Percentiles rank a stretch among this genome's conserved stretches.
Conservation (phyloP, 1,139 yeast species). For the Schizosaccharomyces versatilis region DNA sequence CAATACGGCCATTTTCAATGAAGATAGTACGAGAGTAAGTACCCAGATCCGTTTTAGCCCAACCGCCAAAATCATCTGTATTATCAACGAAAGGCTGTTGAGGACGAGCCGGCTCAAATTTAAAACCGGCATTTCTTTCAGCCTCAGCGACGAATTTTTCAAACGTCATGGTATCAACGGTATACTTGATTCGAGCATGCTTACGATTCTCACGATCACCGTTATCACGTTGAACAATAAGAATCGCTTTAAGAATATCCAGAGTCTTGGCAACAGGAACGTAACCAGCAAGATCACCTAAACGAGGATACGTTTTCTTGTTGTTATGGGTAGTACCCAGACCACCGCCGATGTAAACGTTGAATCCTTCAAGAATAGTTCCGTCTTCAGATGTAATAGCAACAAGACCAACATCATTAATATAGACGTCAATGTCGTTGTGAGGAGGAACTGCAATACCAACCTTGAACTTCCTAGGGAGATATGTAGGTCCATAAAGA, state of each 20-base stretch:
- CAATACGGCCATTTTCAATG: constrained; percentile 92
- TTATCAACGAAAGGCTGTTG: constrained; percentile 44
- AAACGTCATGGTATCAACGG: constrained; percentile 77
- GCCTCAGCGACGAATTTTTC: constrained; percentile 59
- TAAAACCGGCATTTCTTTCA: constrained; percentile 61
- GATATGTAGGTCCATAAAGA: constrained; percentile 59
- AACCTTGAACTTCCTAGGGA: constrained; percentile 90
- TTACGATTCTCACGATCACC: constrained; percentile 95
- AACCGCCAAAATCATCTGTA: constrained; percentile 80
- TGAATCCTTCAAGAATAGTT: constrained; percentile 36
- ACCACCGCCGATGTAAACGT: constrained; percentile 90
- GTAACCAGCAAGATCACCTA: constrained; percentile 72
- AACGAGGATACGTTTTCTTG: constrained; percentile 87
- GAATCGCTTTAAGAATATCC: constrained; percentile 68
- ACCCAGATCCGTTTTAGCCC: constrained; percentile 40
- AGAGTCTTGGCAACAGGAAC: constrained; percentile 45
- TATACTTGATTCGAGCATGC: constrained; percentile 93
- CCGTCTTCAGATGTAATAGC: constrained; percentile 29
- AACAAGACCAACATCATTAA: constrained; percentile 81
- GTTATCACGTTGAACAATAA: constrained; percentile 82
- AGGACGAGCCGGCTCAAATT: constrained; percentile 40
- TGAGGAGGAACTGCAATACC: constrained; percentile 91
- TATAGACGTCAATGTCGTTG: constrained; percentile 91
- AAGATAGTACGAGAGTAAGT: constrained; percentile 26
- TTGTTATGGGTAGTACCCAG: constrained; percentile 97